These are phyloP conservation scores for Quercus mongolica DNA, from an alignment of 306 rosid genomes.

Conservation along the genomic window DNA sequence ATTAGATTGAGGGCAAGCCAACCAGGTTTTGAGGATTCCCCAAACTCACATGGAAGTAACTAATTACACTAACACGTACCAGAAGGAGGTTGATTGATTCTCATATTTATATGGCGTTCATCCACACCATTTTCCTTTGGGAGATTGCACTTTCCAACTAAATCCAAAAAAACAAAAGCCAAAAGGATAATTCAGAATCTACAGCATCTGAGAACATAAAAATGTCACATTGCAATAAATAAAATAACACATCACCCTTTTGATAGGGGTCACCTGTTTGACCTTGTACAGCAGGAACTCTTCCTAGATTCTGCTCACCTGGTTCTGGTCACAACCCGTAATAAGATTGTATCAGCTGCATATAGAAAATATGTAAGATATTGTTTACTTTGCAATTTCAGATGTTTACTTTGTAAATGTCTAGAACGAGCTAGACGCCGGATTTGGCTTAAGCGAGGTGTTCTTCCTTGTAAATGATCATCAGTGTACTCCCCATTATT, in stretches of 20 bases:
- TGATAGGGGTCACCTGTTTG: background rate
- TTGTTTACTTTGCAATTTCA: background rate
- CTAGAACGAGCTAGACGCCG: conserved; percentile 26
- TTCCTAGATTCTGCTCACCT: background rate
- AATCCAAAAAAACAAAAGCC: conserved; percentile 1
- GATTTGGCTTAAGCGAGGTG: conserved; percentile 25
- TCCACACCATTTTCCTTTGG: conserved; percentile 1
- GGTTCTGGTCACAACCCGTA: background rate
- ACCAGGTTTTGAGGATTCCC: too few relatives aligned
- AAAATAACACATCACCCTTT: background rate
- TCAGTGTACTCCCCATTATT: background rate
- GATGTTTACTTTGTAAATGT: background rate
- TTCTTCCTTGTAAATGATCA: conserved; percentile 11
- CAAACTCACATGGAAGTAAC: background rate
- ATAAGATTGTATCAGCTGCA: too few relatives aligned
- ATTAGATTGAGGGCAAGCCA: too few relatives aligned
- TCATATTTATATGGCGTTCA: background rate
- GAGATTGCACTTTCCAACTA: conserved; percentile 11
- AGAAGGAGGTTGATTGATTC: background rate
- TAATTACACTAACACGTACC: conserved; percentile 8
- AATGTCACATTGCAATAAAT: background rate
- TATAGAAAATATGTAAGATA: too few relatives aligned
- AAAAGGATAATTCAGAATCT: background rate
- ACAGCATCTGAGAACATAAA: background rate
- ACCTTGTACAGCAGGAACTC: conserved; percentile 2